Conservation (phyloP, 176 grass and related monocot species). For the Aegilops tauschii region DNA sequence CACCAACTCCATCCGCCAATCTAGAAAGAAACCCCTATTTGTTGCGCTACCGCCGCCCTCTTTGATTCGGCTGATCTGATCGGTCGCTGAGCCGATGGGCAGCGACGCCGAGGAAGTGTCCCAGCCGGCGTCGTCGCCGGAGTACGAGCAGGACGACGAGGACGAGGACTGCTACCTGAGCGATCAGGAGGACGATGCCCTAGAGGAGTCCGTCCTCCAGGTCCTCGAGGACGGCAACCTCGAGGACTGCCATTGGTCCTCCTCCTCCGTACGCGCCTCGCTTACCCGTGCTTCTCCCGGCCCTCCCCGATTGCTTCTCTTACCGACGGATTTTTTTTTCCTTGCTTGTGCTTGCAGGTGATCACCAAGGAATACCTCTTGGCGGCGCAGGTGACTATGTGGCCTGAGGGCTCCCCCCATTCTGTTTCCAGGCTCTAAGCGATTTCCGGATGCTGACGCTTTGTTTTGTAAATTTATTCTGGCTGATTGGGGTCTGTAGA, state of each 20-base stretch:
- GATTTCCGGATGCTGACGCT: slow-evolving; percentile 15
- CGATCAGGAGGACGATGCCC: slow-evolving; percentile 75
- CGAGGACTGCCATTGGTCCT: slow-evolving; percentile 81
- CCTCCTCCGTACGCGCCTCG: slow-evolving; percentile 44
- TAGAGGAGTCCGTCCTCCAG: slow-evolving; percentile 77
- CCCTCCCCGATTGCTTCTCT: background rate
- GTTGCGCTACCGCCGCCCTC: background rate
- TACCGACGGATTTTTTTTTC: slow-evolving; percentile 15
- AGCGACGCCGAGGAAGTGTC: slow-evolving; percentile 40
- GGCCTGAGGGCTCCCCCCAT: background rate
- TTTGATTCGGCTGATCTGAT: slow-evolving; percentile 51
- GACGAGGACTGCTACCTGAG: slow-evolving; percentile 76
- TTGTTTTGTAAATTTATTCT: background rate
- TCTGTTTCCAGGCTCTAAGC: slow-evolving; percentile 8
- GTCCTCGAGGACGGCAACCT: slow-evolving; percentile 59
- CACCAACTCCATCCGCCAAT: slow-evolving; percentile 1
- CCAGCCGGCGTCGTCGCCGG: slow-evolving; percentile 35
- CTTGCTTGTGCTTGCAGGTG: slow-evolving; percentile 53
- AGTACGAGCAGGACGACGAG: slow-evolving; percentile 70
- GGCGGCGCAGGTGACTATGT: slow-evolving; percentile 67
- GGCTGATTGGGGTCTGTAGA: slow-evolving; percentile 35
- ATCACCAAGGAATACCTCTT: slow-evolving; percentile 92
- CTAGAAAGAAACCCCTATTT: slow-evolving; percentile 19
- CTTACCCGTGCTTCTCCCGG: background rate
- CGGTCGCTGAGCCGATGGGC: slow-evolving; percentile 26